Conservation (phyloP, 768 basidiomycete genomes). For the Lactifluus subvellereus region DNA sequence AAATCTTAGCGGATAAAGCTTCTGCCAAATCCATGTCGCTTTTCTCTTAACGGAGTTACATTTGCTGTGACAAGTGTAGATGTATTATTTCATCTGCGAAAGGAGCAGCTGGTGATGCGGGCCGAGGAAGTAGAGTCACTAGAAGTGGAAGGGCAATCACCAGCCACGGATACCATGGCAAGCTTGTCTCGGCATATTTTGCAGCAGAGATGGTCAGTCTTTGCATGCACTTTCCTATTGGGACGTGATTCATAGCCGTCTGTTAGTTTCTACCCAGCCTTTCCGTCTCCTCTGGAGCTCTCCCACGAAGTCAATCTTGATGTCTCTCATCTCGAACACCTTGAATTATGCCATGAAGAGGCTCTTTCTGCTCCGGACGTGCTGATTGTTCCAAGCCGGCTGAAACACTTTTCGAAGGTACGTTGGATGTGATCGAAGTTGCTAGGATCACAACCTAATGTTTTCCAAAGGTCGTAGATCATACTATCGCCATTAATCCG, state of each 20-base stretch:
- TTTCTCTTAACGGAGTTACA: conserved; percentile 77
- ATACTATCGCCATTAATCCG: conserved; percentile 79
- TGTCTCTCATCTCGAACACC: conserved; percentile 62
- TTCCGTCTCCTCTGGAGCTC: conserved; percentile 74
- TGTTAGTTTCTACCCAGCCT: conserved; percentile 88
- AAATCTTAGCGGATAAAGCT: conserved; percentile 59
- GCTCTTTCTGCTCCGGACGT: conserved; percentile 64
- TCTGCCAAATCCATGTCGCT: conserved; percentile 82
- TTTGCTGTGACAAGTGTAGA: conserved; percentile 85
- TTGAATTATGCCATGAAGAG: conserved; percentile 33
- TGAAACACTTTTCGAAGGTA: conserved; percentile 90
- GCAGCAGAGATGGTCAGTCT: conserved; percentile 73
- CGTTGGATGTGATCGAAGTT: conserved; percentile 19
- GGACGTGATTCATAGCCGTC: background rate
- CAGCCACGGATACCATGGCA: conserved; percentile 67
- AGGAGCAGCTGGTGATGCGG: conserved; percentile 70
- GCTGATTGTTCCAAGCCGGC: conserved; percentile 77
- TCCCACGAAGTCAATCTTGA: conserved; percentile 85
- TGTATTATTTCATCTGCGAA: conserved; percentile 80
- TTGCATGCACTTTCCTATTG: background rate
- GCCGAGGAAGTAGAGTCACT: conserved; percentile 56
- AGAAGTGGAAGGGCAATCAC: conserved; percentile 35
- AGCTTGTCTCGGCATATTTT: conserved; percentile 74
- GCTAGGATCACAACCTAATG: conserved; percentile 44
- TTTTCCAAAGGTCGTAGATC: conserved; percentile 68